Evolutionary conservation across 345 rosid genomes (phyloP), one percentile per base, ranked within the genome.

Genomic region (Corymbia maculata): DNA sequence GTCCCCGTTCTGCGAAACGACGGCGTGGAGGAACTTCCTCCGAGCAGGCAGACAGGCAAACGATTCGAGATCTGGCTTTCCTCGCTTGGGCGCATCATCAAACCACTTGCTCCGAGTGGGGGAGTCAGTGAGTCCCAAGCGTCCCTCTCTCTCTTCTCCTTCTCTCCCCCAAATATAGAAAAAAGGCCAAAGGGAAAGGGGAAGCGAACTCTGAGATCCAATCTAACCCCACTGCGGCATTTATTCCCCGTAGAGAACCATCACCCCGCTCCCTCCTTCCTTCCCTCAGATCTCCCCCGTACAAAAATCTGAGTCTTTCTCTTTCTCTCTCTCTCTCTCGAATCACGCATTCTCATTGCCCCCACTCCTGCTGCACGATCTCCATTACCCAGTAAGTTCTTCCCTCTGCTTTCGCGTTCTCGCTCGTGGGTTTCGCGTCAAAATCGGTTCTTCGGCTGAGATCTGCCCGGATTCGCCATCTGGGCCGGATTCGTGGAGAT

Each of bases 281-380:
- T 36, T 36, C 80, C 87, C 32, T 80, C 86, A 85, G 91, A 88
- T 88, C 91, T 88, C 84, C 84, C 49, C n/a, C 30, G n/a, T 55
- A 22, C 64, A 86, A 85, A 86, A 85, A 53, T 50, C 59, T 17
- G 55, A 24, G 42, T 36, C 10, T 15, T 85, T 52, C 53, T 57
- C 28, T 75, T 47, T 36, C 42, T 66, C 79, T 66, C 42, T 66
- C 79, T 66, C 82, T 75, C 49, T 75, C 84, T 75, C 42, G n/a
- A n/a, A n/a, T 75, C 84, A 42, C 42, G 49, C 84, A 75, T 75
- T 75, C 84, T 10, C 28, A 24, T 75, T 42, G 49, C 84, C 82
- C n/a, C 24, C 15, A 36, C 47, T 17, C 84, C 84, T 28, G 57
- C 30, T 19, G 49, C 24, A 51, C n/a, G 47, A 57, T 87, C 59